Conservation (phyloP, 2,329 filamentous ascomycete genomes). For the Ascochyta fabae region DNA sequence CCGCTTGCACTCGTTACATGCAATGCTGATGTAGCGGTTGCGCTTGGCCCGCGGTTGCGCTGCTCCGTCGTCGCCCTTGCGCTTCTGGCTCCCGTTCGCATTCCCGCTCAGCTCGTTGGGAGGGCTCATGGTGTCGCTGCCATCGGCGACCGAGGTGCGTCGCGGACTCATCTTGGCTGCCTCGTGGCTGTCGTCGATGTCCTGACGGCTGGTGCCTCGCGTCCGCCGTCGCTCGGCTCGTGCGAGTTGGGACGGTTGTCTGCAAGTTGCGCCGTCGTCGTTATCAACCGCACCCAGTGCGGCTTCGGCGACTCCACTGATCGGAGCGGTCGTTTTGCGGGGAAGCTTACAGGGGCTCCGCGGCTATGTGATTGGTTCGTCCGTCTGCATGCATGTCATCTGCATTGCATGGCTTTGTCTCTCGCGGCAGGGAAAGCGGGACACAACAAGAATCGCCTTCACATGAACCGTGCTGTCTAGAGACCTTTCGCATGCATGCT, state of each 20-base stretch:
- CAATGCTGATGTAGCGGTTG: conserved; percentile 72
- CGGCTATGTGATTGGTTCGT: conserved; percentile 3
- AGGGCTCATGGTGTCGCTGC: conserved; percentile 46
- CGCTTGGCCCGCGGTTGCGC: conserved; percentile 65
- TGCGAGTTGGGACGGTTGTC: background rate
- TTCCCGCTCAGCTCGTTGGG: conserved; percentile 30
- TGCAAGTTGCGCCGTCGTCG: background rate
- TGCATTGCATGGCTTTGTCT: background rate
- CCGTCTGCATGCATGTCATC: conserved; percentile 1
- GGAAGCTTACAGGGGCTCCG: conserved; percentile 1
- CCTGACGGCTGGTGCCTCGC: background rate
- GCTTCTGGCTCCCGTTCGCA: conserved; percentile 49
- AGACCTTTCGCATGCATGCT: too few relatives aligned
- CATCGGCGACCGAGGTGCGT: conserved; percentile 19
- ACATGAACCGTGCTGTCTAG: too few relatives aligned
- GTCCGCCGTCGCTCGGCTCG: conserved; percentile 4
- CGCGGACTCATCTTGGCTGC: conserved; percentile 13
- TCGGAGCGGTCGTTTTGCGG: conserved; percentile 16
- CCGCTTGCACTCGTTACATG: conserved; percentile 70
- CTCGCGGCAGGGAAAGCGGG: too few relatives aligned
- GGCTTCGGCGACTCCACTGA: conserved; percentile 12
- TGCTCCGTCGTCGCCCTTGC: conserved; percentile 53
- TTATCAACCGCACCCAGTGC: background rate
- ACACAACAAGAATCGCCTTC: too few relatives aligned
- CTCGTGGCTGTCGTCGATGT: background rate